A percentile compares a stretch with the other conserved stretches of the same genome.
Evolutionary conservation across 2,329 filamentous ascomycete species (phyloP).

Genomic region (Trichocomaceae sp.): DNA sequence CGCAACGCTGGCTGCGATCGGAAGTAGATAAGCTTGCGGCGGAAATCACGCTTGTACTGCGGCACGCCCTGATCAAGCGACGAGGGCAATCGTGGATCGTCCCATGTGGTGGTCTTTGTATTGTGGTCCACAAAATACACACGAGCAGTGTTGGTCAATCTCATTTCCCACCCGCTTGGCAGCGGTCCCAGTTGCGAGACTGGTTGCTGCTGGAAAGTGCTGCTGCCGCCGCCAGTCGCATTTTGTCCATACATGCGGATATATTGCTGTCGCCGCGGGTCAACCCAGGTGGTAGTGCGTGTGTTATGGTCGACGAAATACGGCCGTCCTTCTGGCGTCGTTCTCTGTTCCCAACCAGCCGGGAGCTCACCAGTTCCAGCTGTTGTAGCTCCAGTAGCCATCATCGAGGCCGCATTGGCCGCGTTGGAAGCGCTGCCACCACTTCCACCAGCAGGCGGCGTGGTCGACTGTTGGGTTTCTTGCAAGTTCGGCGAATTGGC

Average conservation of each 20-base stretch:
- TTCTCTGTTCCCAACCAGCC: slow-evolving; percentile 91
- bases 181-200: slow-evolving; percentile 93
- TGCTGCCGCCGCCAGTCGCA: slow-evolving; percentile 62
- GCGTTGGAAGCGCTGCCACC: slow-evolving; percentile 35
- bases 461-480: slow-evolving; percentile 41
- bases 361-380: slow-evolving; percentile 92
- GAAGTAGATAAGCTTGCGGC: slow-evolving; percentile 98
- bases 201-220: slow-evolving; percentile 90
- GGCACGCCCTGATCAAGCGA: slow-evolving; percentile 97
- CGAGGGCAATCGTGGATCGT: slow-evolving; percentile 89
- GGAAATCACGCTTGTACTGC: slow-evolving; percentile 98
- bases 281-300: slow-evolving; percentile 95
- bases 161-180: slow-evolving; percentile 99
- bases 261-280: slow-evolving; percentile 93
- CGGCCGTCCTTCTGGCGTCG: slow-evolving; percentile 86
- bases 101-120: slow-evolving; percentile 99
- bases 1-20: slow-evolving; percentile 92
- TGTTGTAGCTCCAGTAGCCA: slow-evolving; percentile 90
- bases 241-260: slow-evolving; percentile 97
- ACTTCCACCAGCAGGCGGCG: slow-evolving; percentile 40
- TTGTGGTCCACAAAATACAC: slow-evolving; percentile 99
- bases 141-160: slow-evolving; percentile 91
- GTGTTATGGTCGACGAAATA: slow-evolving; percentile 99
- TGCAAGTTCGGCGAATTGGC: slow-evolving; percentile 78
- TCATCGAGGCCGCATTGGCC: slow-evolving; percentile 66